These are phyloP conservation scores for Cladophialophora carrionii DNA, from an alignment of 2,329 filamentous ascomycete genomes.

Conservation along the genomic window DNA sequence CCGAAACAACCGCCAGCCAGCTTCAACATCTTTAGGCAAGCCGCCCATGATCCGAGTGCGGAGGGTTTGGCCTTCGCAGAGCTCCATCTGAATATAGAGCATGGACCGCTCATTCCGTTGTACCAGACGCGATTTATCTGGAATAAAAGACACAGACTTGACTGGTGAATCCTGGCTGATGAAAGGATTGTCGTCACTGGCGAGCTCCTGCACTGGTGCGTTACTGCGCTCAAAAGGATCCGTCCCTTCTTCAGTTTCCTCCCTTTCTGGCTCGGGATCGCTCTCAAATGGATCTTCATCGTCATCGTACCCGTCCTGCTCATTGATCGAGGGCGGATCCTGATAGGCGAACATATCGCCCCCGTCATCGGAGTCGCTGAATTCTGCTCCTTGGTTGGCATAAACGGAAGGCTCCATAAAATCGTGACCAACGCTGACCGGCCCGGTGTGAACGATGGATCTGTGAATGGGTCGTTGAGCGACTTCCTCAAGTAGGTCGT, in stretches of 20 bases:
- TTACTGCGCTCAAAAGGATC: constrained; percentile 23
- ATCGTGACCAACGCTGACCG: constrained; percentile 67
- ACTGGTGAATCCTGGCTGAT: constrained; percentile 22
- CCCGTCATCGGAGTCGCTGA: constrained; percentile 65
- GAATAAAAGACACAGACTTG: constrained; percentile 15
- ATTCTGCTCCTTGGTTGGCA: constrained; percentile 68
- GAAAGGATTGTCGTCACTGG: constrained; percentile 19
- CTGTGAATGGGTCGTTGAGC: constrained; percentile 13
- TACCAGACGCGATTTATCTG: constrained; percentile 19
- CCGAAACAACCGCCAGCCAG: constrained; percentile 87
- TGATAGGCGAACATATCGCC: constrained; percentile 33
- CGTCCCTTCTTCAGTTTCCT: constrained; percentile 17
- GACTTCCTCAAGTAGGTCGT: constrained; percentile 19
- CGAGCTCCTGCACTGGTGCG: constrained; percentile 1
- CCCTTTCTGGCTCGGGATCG: constrained; percentile 26
- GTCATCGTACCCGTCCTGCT: constrained; percentile 53
- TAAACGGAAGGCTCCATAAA: constrained; percentile 88
- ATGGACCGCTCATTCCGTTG: constrained; percentile 56
- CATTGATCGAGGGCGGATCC: constrained; percentile 41
- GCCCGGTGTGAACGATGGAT: constrained; percentile 21
- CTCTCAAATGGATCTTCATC: constrained; percentile 47
- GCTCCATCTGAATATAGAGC: constrained; percentile 98
- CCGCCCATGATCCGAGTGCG: constrained; percentile 78
- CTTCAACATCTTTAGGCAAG: constrained; percentile 71
- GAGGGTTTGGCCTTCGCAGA: constrained; percentile 90